Evolutionary conservation across 2,329 filamentous ascomycete species (phyloP).

Genomic region (Colletotrichum sp.): DNA sequence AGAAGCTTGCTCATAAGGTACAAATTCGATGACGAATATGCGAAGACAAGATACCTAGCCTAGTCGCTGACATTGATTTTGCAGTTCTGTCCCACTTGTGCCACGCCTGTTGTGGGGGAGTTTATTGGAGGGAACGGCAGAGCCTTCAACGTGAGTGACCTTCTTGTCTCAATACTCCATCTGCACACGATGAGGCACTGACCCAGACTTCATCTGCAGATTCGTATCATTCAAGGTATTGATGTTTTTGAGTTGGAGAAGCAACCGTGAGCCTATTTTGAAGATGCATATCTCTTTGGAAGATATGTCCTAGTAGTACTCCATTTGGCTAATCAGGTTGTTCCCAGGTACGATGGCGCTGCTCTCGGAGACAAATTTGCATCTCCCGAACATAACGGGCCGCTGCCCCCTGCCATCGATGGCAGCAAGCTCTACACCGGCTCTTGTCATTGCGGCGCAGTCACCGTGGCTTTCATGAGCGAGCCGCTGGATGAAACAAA

Average conservation of each 20-base stretch:
- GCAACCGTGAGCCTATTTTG: conserved; percentile 33
- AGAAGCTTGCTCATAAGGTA: conserved; percentile 47
- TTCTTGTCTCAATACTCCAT: not conserved
- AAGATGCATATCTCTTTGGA: accelerated
- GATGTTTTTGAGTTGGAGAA: conserved; percentile 44
- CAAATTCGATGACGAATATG: not conserved
- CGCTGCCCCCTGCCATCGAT: conserved; percentile 42
- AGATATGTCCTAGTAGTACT: not conserved
- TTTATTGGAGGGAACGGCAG: conserved; percentile 27
- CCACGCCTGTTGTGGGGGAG: conserved; percentile 43
- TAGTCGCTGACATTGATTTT: not conserved
- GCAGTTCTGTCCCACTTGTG: conserved; percentile 59
- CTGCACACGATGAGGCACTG: not conserved
- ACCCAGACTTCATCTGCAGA: conserved; percentile 27
- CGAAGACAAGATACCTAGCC: not conserved
- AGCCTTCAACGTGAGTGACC: conserved; percentile 46
- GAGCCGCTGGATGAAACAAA: conserved; percentile 45
- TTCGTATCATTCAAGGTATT: conserved; percentile 46
- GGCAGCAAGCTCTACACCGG: conserved; percentile 49
- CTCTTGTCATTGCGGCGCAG: conserved; percentile 57
- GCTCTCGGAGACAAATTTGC: conserved; percentile 35
- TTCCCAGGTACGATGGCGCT: conserved; percentile 42
- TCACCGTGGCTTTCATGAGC: conserved; percentile 46
- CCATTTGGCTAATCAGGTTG: not conserved
- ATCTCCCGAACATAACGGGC: conserved; percentile 41